phyloP scores from a whole-genome alignment of 441 rosid genomes.

The Populus hybrid region DNA sequence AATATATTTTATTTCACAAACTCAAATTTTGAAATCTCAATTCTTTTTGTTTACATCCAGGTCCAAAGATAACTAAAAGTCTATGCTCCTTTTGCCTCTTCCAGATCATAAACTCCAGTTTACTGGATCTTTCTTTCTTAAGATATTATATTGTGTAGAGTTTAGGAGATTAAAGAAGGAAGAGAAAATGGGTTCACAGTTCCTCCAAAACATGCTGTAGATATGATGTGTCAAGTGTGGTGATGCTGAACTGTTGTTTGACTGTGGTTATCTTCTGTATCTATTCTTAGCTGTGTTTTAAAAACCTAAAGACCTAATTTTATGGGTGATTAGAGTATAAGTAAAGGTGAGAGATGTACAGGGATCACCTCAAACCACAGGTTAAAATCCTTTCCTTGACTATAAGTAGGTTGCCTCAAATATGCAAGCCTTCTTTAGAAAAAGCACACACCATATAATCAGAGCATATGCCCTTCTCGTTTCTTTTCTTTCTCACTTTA shows the following conservation, averaged over 20 bases:
- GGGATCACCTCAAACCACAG: neutral
- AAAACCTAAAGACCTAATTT: neutral
- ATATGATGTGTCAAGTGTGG: neutral
- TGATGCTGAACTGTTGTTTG: neutral
- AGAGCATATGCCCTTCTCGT: neutral
- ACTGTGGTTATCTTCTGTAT: too few relatives aligned
- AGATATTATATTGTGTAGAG: neutral
- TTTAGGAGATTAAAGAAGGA: neutral
- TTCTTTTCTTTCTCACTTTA: neutral
- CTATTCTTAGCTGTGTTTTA: neutral
- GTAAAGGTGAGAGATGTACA: neutral
- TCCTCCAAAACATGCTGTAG: neutral
- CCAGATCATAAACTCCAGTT: neutral
- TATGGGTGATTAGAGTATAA: neutral
- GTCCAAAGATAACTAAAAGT: neutral
- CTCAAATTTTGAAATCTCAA: too few relatives aligned
- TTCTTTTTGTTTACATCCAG: neutral
- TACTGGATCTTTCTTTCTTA: neutral
- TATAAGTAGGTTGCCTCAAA: neutral
- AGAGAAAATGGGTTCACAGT: neutral
- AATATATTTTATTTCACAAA: too few relatives aligned
- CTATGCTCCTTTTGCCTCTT: neutral
- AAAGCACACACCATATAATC: neutral
- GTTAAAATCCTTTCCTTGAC: neutral
- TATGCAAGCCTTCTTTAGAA: neutral